A percentile compares a stretch with the other conserved stretches of the same genome.
phyloP scores from a whole-genome alignment of 2,329 filamentous ascomycete genomes.

The Aspergillus chevalieri region DNA sequence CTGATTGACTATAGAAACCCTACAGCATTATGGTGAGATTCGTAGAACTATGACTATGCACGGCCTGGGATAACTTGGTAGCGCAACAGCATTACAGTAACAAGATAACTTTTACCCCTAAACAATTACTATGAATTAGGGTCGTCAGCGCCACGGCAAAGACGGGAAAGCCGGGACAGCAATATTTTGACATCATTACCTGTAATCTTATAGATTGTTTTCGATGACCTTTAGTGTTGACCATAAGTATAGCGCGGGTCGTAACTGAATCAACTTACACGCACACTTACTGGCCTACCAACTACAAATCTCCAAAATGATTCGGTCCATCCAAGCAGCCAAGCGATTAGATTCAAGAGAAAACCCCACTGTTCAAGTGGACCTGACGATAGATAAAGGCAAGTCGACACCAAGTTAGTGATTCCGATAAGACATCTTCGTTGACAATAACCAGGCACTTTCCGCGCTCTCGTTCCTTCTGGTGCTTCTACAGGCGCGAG shows the following conservation, averaged over 20 bases:
- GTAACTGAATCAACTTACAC: neutral
- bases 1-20: too few species aligned
- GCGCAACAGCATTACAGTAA: neutral
- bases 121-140: neutral
- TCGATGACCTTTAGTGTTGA: neutral
- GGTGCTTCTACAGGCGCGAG: slow-evolving; percentile 30
- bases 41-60: too few species aligned
- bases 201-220: neutral
- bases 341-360: slow-evolving; percentile 30
- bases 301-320: neutral
- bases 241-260: neutral
- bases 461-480: slow-evolving; percentile 28
- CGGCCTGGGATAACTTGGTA: too few species aligned
- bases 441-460: slow-evolving; percentile 17
- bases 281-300: neutral
- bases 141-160: neutral
- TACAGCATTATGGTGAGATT: too few species aligned
- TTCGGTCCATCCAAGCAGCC: slow-evolving; percentile 10
- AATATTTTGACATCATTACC: neutral
- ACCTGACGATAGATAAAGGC: slow-evolving; percentile 22
- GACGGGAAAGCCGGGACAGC: neutral
- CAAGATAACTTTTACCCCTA: neutral
- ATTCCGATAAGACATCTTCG: neutral
- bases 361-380: slow-evolving; percentile 32
- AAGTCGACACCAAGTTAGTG: neutral